Base-by-base conservation (phyloP, 257 asterid genomes). In the Vinca minor region DNA sequence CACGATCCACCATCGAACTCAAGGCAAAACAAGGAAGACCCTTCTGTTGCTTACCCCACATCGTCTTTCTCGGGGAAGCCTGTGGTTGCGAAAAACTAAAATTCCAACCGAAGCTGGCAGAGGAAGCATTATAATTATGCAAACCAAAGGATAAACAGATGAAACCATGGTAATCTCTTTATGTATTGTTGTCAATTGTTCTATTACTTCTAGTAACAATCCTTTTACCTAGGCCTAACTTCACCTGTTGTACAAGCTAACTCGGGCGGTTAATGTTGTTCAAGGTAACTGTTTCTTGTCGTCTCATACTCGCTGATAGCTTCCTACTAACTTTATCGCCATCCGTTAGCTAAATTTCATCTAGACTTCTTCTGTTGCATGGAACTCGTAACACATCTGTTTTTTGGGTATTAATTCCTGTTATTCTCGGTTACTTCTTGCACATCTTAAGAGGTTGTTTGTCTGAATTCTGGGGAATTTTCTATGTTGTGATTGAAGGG, bases 61-160 rank as follows among this genome's bases (percentile, higher is more conserved):
- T 89, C 98, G 20, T 95, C 95, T 41, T 85, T 92, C 73, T 88
- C 96, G 0, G 98, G 98, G 69, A 92, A 88, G 57, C 98, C 95
- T 5, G 96, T 91, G 0, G 90, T 91, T 11, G 96, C n/a, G 94
- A 45, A 91, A 88, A 79, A 91, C 96, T 31, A 91, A 84, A 74
- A 88, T 91, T 69, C 90, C 76, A 20, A 91, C 93, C 0, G 93
- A 88, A 78, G 95, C 96, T 20, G 94, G 96, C 17, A 81, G 79
- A 68, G 98, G 98, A 61, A 81, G 94, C 90, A 91, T 91, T 59
- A 91, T 92, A 20, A 88, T 88, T 20, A 83, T 86, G 88, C 80
- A 94, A 71, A 91, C 96, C 46, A 85, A 71, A 74, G 96, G 96
- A 71, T 91, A 65, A 77, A 8, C 42, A 36, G 13, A 34, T 31